These are phyloP conservation scores for Colletotrichum godetiae DNA, from an alignment of 2,329 filamentous ascomycete genomes.

Conservation along the genomic window DNA sequence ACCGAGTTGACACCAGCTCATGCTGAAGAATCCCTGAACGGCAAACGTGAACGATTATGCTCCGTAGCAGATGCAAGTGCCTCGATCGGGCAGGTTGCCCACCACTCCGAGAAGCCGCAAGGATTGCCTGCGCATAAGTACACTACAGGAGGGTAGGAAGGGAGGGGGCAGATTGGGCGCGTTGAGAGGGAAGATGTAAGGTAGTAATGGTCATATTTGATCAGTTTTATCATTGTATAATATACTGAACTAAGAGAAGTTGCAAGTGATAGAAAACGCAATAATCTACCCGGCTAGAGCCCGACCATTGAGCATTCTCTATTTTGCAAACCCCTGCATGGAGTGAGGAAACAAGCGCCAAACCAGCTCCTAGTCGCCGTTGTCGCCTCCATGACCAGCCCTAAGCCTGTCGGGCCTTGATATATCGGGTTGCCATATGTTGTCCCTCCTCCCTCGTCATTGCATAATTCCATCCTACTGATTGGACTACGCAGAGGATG, in stretches of 20 bases:
- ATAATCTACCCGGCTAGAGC: not conserved
- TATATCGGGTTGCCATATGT: not conserved
- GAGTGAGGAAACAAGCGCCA: conserved; percentile 15
- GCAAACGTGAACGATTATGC: not conserved
- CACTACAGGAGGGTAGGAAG: not conserved
- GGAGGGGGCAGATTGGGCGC: not conserved
- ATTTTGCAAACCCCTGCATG: conserved; percentile 15
- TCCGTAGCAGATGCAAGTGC: not conserved
- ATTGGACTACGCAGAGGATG: not conserved
- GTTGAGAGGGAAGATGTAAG: not conserved
- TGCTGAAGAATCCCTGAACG: conserved; percentile 3
- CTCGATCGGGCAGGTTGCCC: not conserved
- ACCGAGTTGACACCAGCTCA: conserved; percentile 30
- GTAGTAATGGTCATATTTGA: conserved; percentile 1
- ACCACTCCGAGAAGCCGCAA: not conserved
- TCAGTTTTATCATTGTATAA: conserved; percentile 9
- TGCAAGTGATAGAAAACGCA: conserved; percentile 18
- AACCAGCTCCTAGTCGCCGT: conserved; percentile 4
- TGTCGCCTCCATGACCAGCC: not conserved
- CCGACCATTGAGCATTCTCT: conserved; percentile 9
- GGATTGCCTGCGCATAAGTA: not conserved
- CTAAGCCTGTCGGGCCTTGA: not conserved
- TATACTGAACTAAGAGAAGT: not conserved
- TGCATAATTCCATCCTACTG: not conserved
- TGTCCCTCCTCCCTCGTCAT: not conserved